These are phyloP conservation scores for Fusarium newnesense DNA, from an alignment of 2,329 filamentous ascomycete genomes.

Conservation along the genomic window DNA sequence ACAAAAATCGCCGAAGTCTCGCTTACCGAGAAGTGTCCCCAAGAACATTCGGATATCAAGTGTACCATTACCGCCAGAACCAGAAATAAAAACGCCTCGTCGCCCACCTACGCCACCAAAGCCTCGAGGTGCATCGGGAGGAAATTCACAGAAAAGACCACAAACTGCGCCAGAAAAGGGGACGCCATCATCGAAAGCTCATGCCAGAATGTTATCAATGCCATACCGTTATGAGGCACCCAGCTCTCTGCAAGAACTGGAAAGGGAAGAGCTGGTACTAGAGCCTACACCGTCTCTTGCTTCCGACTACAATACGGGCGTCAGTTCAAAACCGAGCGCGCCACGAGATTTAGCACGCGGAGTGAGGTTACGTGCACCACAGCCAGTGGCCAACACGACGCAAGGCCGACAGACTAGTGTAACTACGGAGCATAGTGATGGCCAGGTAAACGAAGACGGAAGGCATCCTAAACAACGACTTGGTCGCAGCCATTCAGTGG, in stretches of 20 bases:
- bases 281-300: conserved; percentile 18
- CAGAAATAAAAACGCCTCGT: conserved; percentile 6
- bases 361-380: conserved; percentile 8
- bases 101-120: conserved; percentile 35
- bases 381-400: neutral
- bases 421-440: conserved; percentile 6
- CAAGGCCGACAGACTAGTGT: conserved; percentile 17
- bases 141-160: conserved; percentile 4
- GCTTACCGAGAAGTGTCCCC: conserved; percentile 7
- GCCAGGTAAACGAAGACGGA: conserved; percentile 2
- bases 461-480: conserved; percentile 17
- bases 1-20: conserved; percentile 17
- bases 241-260: conserved; percentile 1
- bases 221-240: conserved; percentile 9
- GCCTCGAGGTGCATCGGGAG: conserved; percentile 7
- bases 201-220: conserved; percentile 14
- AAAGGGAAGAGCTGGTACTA: conserved; percentile 6
- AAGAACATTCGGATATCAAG: conserved; percentile 12
- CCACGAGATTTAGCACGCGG: neutral
- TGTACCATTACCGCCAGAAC: conserved; percentile 31
- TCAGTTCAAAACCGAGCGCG: conserved; percentile 1
- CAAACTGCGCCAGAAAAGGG: conserved; percentile 19
- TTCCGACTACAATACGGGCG: conserved; percentile 9
- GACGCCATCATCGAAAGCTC: neutral
- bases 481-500: conserved; percentile 49